Conservation (phyloP, 106 monocot genomes). For the Dendrobium chrysotoxum region DNA sequence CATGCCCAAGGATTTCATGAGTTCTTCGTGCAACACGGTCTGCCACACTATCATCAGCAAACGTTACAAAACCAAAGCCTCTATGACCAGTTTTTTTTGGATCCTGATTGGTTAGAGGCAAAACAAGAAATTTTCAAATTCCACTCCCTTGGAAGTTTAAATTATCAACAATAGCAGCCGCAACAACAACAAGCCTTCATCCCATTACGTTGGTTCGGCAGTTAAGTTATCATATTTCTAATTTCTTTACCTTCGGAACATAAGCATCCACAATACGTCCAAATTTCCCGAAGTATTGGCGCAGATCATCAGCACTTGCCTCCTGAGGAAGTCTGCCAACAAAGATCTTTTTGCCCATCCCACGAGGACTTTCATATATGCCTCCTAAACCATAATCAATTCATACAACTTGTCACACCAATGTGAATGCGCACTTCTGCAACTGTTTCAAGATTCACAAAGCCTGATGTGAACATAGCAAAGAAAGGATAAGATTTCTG, state of each 20-base stretch:
- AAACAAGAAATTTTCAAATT: neutral
- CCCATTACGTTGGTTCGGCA: too few species aligned
- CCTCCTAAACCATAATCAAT: conserved; percentile 31
- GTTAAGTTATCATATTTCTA: neutral
- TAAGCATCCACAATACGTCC: conserved; percentile 85
- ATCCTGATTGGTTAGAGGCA: conserved; percentile 40
- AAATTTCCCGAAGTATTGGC: conserved; percentile 89
- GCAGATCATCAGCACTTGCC: conserved; percentile 75
- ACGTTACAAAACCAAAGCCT: conserved; percentile 98
- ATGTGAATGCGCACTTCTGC: neutral
- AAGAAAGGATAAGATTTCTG: neutral
- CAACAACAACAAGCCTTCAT: too few species aligned
- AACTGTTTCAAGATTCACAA: neutral
- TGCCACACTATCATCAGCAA: conserved; percentile 94
- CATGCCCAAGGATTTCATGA: conserved; percentile 96
- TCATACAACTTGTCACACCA: neutral
- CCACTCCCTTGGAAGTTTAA: neutral
- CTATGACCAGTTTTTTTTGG: conserved; percentile 90
- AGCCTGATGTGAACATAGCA: neutral
- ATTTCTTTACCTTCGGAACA: conserved; percentile 76
- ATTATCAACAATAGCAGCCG: too few species aligned
- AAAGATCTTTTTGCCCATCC: conserved; percentile 93
- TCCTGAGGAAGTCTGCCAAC: conserved; percentile 95
- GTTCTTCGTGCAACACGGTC: conserved; percentile 86
- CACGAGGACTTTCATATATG: conserved; percentile 41